These are phyloP conservation scores for Penicillium sp. DNA, from an alignment of 2,329 filamentous ascomycete species.

Conservation along the genomic window DNA sequence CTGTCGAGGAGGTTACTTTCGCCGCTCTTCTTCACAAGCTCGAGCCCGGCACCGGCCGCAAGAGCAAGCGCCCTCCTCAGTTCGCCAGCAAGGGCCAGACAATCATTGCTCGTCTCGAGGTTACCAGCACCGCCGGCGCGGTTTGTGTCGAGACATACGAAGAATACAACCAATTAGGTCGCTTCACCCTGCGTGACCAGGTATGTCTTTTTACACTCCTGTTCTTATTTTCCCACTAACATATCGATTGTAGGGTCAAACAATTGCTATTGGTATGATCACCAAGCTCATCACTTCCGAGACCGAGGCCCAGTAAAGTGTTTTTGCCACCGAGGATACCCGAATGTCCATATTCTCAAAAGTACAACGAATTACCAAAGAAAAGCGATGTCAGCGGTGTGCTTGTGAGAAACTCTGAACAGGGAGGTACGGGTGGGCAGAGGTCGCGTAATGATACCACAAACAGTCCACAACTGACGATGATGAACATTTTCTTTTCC, in stretches of 20 bases:
- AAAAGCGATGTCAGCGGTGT: neutral
- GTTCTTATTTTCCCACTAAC: constrained; percentile 17
- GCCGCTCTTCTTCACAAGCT: constrained; percentile 83
- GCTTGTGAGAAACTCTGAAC: constrained; percentile 7
- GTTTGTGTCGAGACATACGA: constrained; percentile 95
- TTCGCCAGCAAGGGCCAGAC: constrained; percentile 77
- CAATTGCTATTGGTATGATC: constrained; percentile 98
- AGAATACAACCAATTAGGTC: constrained; percentile 90
- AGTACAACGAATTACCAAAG: neutral
- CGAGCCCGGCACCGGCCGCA: constrained; percentile 88
- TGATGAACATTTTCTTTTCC: constrained; percentile 30
- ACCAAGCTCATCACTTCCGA: constrained; percentile 69
- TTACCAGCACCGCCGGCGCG: constrained; percentile 77
- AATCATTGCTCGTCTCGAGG: constrained; percentile 88
- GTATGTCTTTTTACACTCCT: constrained; percentile 48
- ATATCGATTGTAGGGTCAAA: constrained; percentile 70
- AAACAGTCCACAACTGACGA: constrained; percentile 31
- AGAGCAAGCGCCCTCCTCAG: constrained; percentile 88
- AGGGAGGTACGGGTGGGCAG: constrained; percentile 19
- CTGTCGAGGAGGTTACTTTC: constrained; percentile 96
- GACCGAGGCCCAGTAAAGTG: constrained; percentile 12
- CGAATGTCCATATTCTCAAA: neutral
- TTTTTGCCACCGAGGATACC: neutral
- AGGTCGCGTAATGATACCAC: constrained; percentile 25
- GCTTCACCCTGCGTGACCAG: constrained; percentile 86